Conservation (phyloP, 768 basidiomycete genomes). For the Russula sp. region DNA sequence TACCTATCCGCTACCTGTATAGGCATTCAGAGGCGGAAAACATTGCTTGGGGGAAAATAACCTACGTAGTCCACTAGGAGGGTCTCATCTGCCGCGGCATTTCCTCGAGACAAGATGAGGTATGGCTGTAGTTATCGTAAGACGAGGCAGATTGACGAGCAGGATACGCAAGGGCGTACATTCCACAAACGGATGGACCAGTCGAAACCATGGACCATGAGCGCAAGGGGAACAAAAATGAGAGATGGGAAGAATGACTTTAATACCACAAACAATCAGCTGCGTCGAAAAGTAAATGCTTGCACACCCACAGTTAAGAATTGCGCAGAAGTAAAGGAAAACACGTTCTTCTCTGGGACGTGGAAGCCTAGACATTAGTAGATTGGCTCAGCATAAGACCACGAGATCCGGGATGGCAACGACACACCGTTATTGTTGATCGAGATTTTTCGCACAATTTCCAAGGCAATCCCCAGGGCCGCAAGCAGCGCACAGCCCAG, state of each 20-base stretch:
- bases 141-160: neutral
- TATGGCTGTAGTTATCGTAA: slow-evolving; percentile 46
- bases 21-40: neutral
- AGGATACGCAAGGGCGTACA: slow-evolving; percentile 32
- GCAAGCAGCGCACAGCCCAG: neutral
- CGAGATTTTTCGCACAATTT: slow-evolving; percentile 14
- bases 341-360: slow-evolving; percentile 45
- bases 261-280: neutral
- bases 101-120: slow-evolving; percentile 47
- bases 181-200: slow-evolving; percentile 53
- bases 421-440: slow-evolving; percentile 6
- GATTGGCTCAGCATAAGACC: neutral
- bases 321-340: slow-evolving; percentile 42
- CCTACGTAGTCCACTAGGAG: slow-evolving; percentile 64
- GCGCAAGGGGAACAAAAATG: slow-evolving; percentile 44
- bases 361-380: slow-evolving; percentile 39
- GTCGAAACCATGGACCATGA: slow-evolving; percentile 48
- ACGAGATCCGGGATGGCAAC: neutral
- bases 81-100: slow-evolving; percentile 49
- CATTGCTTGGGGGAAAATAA: neutral
- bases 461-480: slow-evolving; percentile 10
- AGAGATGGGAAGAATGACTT: slow-evolving; percentile 57
- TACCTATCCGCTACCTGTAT: slow-evolving; percentile 14
- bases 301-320: slow-evolving; percentile 39
- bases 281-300: neutral